phyloP scores from a whole-genome alignment of 352 stramenopile species.

The Pythium plurisporium region DNA sequence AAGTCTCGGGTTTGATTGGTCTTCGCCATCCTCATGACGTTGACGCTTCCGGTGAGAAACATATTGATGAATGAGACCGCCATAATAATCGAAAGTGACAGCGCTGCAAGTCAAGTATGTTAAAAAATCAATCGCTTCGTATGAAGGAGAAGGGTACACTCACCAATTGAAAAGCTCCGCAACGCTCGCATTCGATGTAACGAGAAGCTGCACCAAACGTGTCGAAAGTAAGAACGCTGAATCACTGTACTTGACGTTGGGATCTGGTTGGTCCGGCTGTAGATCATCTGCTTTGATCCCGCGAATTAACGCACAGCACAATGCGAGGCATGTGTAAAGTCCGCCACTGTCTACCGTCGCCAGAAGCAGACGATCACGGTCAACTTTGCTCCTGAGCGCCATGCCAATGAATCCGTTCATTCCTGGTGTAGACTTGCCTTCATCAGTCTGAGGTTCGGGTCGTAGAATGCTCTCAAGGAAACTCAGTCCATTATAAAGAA shows the following conservation, averaged over 20 bases:
- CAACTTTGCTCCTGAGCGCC: background rate
- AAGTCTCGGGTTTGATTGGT: background rate
- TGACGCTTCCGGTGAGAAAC: background rate
- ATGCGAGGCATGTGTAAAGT: conserved; percentile 35
- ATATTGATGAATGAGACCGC: conserved; percentile 23
- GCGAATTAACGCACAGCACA: conserved; percentile 30
- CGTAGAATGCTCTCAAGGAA: conserved; percentile 20
- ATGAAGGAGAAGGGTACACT: background rate
- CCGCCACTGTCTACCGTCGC: conserved; percentile 40
- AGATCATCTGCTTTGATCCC: background rate
- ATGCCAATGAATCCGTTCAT: background rate
- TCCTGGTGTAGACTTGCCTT: background rate
- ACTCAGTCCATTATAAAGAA: conserved; percentile 26
- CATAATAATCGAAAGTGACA: conserved; percentile 28
- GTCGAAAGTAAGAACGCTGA: conserved; percentile 11
- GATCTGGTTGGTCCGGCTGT: background rate
- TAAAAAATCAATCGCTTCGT: background rate
- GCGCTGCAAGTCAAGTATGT: conserved; percentile 6
- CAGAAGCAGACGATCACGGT: conserved; percentile 28
- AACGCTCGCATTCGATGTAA: conserved; percentile 11
- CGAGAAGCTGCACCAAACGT: conserved; percentile 18
- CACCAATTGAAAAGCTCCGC: conserved; percentile 22
- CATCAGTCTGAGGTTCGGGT: background rate
- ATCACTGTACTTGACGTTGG: conserved; percentile 1
- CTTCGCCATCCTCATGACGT: background rate